These are phyloP conservation scores for Claviceps africana DNA, from an alignment of 2,329 filamentous ascomycete genomes.

Conservation along the genomic window DNA sequence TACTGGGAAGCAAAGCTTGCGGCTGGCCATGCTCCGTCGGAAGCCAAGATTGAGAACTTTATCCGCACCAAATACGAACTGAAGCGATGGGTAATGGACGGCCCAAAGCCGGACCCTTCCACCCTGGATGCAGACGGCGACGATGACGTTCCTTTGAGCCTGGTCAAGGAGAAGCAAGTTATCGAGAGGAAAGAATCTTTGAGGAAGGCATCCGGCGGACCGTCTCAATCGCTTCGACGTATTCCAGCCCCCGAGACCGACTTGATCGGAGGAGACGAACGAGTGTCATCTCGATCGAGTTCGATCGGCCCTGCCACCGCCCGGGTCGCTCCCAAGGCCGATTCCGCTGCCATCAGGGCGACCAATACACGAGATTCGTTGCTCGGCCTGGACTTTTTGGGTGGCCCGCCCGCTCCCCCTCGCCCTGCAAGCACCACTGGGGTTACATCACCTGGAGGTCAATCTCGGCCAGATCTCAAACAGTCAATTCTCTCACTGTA, in stretches of 20 bases:
- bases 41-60: conserved; percentile 98
- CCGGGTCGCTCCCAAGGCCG: conserved; percentile 44
- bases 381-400: conserved; percentile 85
- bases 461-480: conserved; percentile 84
- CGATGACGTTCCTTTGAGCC: conserved; percentile 57
- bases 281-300: conserved; percentile 55
- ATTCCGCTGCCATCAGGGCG: conserved; percentile 51
- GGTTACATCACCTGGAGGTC: conserved; percentile 42
- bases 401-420: conserved; percentile 55
- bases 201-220: conserved; percentile 44
- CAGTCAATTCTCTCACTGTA: conserved; percentile 95
- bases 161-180: conserved; percentile 53
- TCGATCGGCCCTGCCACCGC: conserved; percentile 53
- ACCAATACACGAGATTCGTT: conserved; percentile 77
- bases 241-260: conserved; percentile 46
- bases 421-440: conserved; percentile 72
- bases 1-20: conserved; percentile 97
- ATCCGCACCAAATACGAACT: conserved; percentile 98
- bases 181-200: conserved; percentile 45
- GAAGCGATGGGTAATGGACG: conserved; percentile 99
- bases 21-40: conserved; percentile 78
- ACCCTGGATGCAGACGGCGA: conserved; percentile 73
- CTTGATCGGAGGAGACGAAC: conserved; percentile 67
- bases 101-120: conserved; percentile 81
- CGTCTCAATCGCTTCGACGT: conserved; percentile 21